Conservation (phyloP, 495 filamentous ascomycete genomes). For the Cenococcum geophilum region DNA sequence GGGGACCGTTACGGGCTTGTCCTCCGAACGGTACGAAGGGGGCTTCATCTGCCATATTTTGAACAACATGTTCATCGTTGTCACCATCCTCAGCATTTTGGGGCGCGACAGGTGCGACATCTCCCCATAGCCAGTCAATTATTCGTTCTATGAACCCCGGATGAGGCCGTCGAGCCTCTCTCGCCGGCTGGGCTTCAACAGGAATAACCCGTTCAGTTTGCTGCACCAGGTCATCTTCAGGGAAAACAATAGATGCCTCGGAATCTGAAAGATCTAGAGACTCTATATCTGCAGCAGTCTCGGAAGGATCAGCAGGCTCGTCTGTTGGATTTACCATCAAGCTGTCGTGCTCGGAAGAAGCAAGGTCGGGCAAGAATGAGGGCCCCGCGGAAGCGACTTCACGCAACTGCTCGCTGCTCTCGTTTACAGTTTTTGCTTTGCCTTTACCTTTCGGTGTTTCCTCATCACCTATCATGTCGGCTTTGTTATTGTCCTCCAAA, state of each 20-base stretch:
- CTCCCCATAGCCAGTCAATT: slow-evolving; percentile 61
- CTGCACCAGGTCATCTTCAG: background rate
- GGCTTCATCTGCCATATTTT: slow-evolving; percentile 54
- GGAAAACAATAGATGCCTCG: background rate
- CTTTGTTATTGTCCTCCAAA: slow-evolving; percentile 7
- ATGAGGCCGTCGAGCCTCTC: background rate
- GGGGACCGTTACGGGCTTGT: slow-evolving; percentile 13
- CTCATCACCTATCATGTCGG: background rate
- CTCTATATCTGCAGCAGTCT: background rate
- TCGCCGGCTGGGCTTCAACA: slow-evolving; percentile 3
- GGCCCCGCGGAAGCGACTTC: background rate
- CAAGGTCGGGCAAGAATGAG: background rate
- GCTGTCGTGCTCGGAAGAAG: background rate
- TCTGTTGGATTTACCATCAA: background rate
- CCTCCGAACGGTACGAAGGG: slow-evolving; percentile 52
- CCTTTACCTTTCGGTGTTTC: slow-evolving; percentile 5
- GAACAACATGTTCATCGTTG: slow-evolving; percentile 55
- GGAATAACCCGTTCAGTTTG: background rate
- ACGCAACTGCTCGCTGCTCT: slow-evolving; percentile 2
- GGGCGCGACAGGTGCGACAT: slow-evolving; percentile 37
- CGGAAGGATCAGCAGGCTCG: background rate
- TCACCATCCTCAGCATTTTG: slow-evolving; percentile 30
- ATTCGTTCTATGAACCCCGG: slow-evolving; percentile 18
- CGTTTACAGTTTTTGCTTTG: slow-evolving; percentile 14
- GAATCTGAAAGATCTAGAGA: slow-evolving; percentile 14